These are phyloP conservation scores for Candida golubevii DNA, from an alignment of 805 yeast genomes.

Conservation along the genomic window DNA sequence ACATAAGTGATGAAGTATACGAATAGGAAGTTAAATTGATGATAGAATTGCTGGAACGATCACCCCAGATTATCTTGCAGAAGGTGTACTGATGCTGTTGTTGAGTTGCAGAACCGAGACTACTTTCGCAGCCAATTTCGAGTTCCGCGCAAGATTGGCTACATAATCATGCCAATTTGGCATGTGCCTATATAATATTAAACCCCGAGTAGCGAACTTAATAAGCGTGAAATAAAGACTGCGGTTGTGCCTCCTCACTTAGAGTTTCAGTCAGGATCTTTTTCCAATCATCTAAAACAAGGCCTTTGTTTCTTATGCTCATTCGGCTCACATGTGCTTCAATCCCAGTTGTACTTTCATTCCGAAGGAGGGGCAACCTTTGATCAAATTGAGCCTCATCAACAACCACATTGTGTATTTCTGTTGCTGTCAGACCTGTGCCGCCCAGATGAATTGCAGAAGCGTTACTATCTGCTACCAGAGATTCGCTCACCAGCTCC, in stretches of 20 bases:
- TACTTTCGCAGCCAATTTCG: no score
- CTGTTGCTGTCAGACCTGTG: no score
- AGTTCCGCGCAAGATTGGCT: no score
- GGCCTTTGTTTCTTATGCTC: background rate
- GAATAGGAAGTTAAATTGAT: no score
- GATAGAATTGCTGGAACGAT: background rate
- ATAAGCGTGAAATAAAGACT: conserved; percentile 23
- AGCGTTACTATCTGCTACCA: no score
- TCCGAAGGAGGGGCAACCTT: conserved; percentile 23
- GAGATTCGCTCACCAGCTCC: no score
- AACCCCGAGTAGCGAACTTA: background rate
- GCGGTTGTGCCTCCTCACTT: conserved; percentile 16
- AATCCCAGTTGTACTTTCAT: conserved; percentile 20
- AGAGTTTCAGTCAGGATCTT: conserved; percentile 25
- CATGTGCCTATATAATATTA: no score
- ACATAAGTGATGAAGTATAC: conserved; percentile 9
- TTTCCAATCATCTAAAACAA: conserved; percentile 2
- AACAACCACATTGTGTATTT: conserved; percentile 13
- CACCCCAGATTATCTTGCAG: background rate
- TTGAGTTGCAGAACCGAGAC: background rate
- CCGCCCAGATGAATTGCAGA: no score
- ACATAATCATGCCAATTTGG: no score
- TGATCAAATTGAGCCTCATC: conserved; percentile 23
- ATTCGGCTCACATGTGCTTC: conserved; percentile 5
- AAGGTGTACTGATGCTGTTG: background rate